Conservation (phyloP, 495 filamentous ascomycete species). For the Neurospora sp. region DNA sequence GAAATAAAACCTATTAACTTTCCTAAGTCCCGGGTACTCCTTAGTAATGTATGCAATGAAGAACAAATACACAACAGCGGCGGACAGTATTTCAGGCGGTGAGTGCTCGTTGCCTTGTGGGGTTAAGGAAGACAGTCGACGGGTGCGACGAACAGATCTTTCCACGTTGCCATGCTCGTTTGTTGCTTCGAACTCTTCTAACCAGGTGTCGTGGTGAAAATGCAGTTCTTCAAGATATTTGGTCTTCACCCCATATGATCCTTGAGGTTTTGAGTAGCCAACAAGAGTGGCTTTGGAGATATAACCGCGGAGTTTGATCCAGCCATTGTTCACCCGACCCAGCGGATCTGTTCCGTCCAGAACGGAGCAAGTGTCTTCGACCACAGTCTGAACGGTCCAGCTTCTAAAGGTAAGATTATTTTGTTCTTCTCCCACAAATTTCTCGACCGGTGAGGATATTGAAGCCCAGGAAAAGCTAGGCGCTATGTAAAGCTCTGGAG, state of each 20-base stretch:
- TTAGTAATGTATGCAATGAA: too few relatives aligned
- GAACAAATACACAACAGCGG: not conserved
- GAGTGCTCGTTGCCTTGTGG: not conserved
- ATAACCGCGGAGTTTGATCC: not conserved
- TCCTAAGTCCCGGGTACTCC: too few relatives aligned
- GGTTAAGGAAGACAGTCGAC: too few relatives aligned
- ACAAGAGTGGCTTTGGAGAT: not conserved
- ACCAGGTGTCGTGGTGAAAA: not conserved
- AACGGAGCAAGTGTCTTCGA: not conserved
- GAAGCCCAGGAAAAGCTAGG: not conserved
- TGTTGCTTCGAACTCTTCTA: not conserved
- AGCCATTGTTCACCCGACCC: not conserved
- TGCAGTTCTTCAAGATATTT: accelerated
- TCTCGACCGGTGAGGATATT: not conserved
- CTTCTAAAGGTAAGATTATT: too few relatives aligned
- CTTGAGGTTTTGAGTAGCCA: too few relatives aligned
- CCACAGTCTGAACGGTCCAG: too few relatives aligned
- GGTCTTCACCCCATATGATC: too few relatives aligned
- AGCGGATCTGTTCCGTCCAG: not conserved
- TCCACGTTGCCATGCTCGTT: not conserved
- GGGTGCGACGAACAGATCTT: not conserved
- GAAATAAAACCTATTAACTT: too few relatives aligned
- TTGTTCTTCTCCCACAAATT: too few relatives aligned
- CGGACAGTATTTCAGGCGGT: not conserved
- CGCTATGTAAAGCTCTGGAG: not conserved